Percentiles rank a stretch among this genome's conserved stretches.
Conservation (phyloP, 2,329 filamentous ascomycete species). For the Fusarium euwallaceae region DNA sequence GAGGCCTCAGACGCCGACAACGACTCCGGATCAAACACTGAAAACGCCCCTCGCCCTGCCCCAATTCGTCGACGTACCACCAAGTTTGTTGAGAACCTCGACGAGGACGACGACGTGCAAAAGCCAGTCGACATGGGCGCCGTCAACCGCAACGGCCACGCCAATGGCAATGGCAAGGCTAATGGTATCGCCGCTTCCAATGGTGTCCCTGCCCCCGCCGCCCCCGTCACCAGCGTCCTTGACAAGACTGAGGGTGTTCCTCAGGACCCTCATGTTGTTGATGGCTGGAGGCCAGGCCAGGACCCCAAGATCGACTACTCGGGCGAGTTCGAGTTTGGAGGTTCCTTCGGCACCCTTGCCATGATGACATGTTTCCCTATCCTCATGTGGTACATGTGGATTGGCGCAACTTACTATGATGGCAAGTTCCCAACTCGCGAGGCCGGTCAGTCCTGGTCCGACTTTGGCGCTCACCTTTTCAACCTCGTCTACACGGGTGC, state of each 20-base stretch:
- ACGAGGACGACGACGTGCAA: conserved; percentile 59
- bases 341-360: conserved; percentile 79
- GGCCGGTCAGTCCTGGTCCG: conserved; percentile 73
- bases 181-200: conserved; percentile 42
- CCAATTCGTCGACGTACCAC: conserved; percentile 61
- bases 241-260: conserved; percentile 39
- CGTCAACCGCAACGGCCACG: conserved; percentile 45
- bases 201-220: conserved; percentile 24
- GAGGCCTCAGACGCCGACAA: conserved; percentile 63
- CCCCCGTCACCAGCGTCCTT: conserved; percentile 22
- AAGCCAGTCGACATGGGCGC: conserved; percentile 44
- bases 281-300: conserved; percentile 71
- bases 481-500: conserved; percentile 84
- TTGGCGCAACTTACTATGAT: conserved; percentile 92
- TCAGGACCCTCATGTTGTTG: conserved; percentile 50
- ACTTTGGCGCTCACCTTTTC: conserved; percentile 80
- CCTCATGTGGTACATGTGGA: conserved; percentile 99
- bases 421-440: conserved; percentile 80
- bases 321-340: conserved; percentile 85
- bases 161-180: conserved; percentile 51
- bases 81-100: conserved; percentile 65
- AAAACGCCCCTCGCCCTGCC: conserved; percentile 53
- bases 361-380: conserved; percentile 96
- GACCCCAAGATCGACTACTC: conserved; percentile 75
- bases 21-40: conserved; percentile 61